A percentile compares a stretch with the other conserved stretches of the same genome.
These are phyloP conservation scores for Populus alba DNA, from an alignment of 345 rosid species.

Conservation along the genomic window DNA sequence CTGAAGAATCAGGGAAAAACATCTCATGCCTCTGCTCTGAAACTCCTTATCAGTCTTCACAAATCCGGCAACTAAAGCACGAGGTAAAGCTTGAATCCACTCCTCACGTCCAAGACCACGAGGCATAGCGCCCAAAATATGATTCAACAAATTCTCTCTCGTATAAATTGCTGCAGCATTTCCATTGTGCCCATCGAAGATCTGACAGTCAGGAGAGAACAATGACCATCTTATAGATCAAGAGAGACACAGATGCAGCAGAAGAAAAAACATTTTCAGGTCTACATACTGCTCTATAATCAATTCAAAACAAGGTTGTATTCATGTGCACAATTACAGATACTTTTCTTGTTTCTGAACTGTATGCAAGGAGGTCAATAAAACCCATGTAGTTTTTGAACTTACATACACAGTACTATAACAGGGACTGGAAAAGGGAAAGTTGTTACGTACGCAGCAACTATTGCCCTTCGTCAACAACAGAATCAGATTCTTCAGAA, in stretches of 20 bases:
- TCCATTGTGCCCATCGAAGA: slow-evolving; percentile 94
- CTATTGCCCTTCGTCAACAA: background rate
- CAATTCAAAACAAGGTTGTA: background rate
- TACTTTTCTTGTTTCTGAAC: background rate
- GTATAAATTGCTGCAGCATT: slow-evolving; percentile 86
- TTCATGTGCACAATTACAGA: background rate
- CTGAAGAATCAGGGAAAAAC: background rate
- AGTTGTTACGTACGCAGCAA: background rate
- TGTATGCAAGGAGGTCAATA: background rate
- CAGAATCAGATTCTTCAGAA: background rate
- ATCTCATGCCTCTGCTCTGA: slow-evolving; percentile 67
- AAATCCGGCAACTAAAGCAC: slow-evolving; percentile 88
- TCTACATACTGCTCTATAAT: background rate
- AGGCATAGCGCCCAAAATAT: slow-evolving; percentile 74
- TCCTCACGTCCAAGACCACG: slow-evolving; percentile 69
- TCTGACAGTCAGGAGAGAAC: slow-evolving; percentile 36
- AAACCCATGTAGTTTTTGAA: background rate
- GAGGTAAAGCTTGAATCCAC: slow-evolving; percentile 85
- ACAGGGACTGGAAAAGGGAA: background rate
- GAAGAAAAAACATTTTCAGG: slow-evolving; percentile 6
- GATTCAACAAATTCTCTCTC: slow-evolving; percentile 62
- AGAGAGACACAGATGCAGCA: background rate
- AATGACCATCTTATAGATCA: background rate
- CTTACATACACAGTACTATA: background rate
- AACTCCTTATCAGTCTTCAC: slow-evolving; percentile 95